A percentile compares a stretch with the other conserved stretches of the same genome.
These are phyloP conservation scores for Penicillium griseofulvum DNA, from an alignment of 2,329 filamentous ascomycete genomes.

Conservation along the genomic window DNA sequence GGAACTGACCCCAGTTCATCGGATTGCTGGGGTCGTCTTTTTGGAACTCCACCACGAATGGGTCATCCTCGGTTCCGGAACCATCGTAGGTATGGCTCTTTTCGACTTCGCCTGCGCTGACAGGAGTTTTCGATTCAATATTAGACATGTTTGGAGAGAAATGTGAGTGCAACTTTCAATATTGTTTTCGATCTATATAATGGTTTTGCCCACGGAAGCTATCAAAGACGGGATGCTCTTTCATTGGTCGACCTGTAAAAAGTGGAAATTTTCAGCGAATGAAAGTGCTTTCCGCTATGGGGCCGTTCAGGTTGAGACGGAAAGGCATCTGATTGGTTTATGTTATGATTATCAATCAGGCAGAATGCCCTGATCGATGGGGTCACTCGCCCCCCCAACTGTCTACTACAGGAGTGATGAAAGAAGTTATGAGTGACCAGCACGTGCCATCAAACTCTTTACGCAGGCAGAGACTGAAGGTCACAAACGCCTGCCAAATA, in stretches of 20 bases:
- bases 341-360: neutral
- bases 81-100: conserved; percentile 4
- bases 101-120: conserved; percentile 4
- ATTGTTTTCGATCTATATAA: neutral
- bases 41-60: conserved; percentile 5
- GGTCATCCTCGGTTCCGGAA: conserved; percentile 11
- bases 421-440: neutral
- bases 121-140: neutral
- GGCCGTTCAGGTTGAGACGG: neutral
- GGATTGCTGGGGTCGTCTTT: conserved; percentile 10
- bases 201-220: neutral
- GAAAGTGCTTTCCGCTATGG: neutral
- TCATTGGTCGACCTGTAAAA: neutral
- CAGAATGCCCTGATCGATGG: neutral
- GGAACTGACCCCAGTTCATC: conserved; percentile 5
- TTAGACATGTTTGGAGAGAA: neutral
- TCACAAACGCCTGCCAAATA: neutral
- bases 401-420: neutral
- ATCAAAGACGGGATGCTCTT: neutral
- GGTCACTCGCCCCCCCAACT: neutral
- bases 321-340: neutral
- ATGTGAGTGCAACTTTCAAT: neutral
- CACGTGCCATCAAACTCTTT: neutral
- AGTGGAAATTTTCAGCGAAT: neutral
- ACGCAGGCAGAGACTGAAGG: neutral